Conservation (phyloP, 495 filamentous ascomycete genomes). For the Usnea hakonensis region DNA sequence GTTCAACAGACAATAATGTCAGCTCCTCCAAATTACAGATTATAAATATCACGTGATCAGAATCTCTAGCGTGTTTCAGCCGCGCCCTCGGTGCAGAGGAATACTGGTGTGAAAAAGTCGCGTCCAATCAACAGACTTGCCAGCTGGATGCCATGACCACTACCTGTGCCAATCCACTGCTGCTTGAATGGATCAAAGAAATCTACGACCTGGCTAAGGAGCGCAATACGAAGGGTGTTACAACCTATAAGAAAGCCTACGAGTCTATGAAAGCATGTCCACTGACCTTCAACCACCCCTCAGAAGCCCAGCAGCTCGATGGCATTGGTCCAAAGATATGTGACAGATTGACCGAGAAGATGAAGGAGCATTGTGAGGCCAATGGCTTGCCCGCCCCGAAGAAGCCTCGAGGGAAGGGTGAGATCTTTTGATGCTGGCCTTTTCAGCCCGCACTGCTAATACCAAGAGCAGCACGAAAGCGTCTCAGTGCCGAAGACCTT, state of each 20-base stretch:
- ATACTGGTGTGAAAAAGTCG: neutral
- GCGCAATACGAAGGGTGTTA: constrained; percentile 61
- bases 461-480: constrained; percentile 28
- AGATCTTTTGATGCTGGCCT: neutral
- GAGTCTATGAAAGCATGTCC: constrained; percentile 75
- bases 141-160: neutral
- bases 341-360: constrained; percentile 59
- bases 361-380: constrained; percentile 57
- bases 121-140: neutral
- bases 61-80: neutral
- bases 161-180: constrained; percentile 61
- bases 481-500: constrained; percentile 38
- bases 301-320: constrained; percentile 61
- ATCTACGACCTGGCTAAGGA: constrained; percentile 70
- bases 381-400: constrained; percentile 68
- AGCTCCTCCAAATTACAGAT: too few species aligned
- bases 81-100: neutral
- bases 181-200: constrained; percentile 70
- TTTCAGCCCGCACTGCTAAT: neutral
- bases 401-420: constrained; percentile 13
- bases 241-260: constrained; percentile 72
- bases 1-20: too few species aligned
- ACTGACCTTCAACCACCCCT: constrained; percentile 64
- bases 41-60: neutral
- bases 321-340: constrained; percentile 67